Evolutionary conservation across 2,329 filamentous ascomycete genomes (phyloP), one percentile per base, ranked within the genome.

Genomic region (Seiridium unicorne): DNA sequence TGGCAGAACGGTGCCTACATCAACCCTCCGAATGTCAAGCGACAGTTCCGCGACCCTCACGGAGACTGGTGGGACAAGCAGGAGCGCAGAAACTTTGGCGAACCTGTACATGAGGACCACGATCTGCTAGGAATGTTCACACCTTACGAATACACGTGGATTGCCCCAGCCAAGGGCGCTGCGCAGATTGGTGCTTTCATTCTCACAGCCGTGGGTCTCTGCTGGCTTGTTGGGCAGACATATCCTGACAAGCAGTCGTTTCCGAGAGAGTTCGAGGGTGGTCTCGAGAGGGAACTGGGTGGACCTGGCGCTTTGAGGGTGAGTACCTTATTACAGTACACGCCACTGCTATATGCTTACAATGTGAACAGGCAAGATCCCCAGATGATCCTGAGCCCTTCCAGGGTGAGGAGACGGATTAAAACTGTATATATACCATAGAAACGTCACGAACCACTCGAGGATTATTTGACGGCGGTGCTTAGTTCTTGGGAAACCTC

Each of bases 51-150:
- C 74, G 95, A 98, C 76, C 95, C 96, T 42, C 86, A 98, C 75
- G 94, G 78, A 73, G 89, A 92, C 73, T 99, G 93, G 92, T 98
- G 93, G 92, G 94, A 99, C 79, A 90, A 93, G 77, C 95, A 99
- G 80, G 95, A 98, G 77, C 89, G 93, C 74, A 88, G 95, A 71
- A 98, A 99, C 84, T 98, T 91, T 74, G 93, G 93, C 77, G 96
- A 99, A 78, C 92, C 94, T 10, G 87, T 96, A 57, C 94, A 99
- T 77, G 96, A 99, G 78, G 95, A 99, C 76, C 90, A 97, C 77
- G 96, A 99, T 75, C 84, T 93, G 60, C 83, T 98, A 60, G 93
- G 93, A 68, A 89, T 97, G 65, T 94, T 99, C 78, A 90, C 91
- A 55, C 87, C 92, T 2, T 88, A 95, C 75, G 89, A 93, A 70